Base-by-base conservation (phyloP, 768 basidiomycete species). In the Hortiboletus campestris region DNA sequence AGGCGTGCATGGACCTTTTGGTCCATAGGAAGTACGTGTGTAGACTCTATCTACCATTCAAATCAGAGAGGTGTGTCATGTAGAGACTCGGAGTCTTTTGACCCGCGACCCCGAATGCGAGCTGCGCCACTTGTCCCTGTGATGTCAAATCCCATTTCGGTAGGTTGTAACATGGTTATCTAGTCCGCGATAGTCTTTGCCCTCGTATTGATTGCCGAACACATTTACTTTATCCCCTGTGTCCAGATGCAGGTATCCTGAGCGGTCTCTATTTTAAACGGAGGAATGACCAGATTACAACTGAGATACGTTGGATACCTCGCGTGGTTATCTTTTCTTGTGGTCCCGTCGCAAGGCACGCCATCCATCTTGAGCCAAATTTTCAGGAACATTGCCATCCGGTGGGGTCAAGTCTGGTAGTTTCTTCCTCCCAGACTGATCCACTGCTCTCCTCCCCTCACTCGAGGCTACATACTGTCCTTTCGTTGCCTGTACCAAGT, bases 271-370 rank as follows among this genome's bases (percentile, higher is more conserved):
- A 40, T 58, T 48, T 58, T 36, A 48, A 45, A 49, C 19, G 35
- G 25, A 22, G 43, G 36, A 6, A 17, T 10, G 4, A 14, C 22
- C 19, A 35, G 22, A 19, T 34, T 20, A 42, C 19, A 45, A 13
- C 53, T 25, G 48, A 14, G 44, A 17, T 49, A 49, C 46, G 29
- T 44, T 45, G 45, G 42, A 40, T 19, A 14, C 36, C 35, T 8
- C 31, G 25, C 17, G 22, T 35, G 49, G 38, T 22, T 29, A 44
- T 38, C 36, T 42, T 58, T 51, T 49, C 22, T 35, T 12, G 41
- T 59, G 46, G 22, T 35, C n/a, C 44, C 47, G 41, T 53, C 29
- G 55, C 58, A 45, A 61, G 52, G 58, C 53, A 51, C 53, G 34
- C 28, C 36, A 31, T 20, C 2, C 9, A 12, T 20, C 41, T 28